phyloP scores from a whole-genome alignment of 164 flowering plant species.

The Vitis labrusca region DNA sequence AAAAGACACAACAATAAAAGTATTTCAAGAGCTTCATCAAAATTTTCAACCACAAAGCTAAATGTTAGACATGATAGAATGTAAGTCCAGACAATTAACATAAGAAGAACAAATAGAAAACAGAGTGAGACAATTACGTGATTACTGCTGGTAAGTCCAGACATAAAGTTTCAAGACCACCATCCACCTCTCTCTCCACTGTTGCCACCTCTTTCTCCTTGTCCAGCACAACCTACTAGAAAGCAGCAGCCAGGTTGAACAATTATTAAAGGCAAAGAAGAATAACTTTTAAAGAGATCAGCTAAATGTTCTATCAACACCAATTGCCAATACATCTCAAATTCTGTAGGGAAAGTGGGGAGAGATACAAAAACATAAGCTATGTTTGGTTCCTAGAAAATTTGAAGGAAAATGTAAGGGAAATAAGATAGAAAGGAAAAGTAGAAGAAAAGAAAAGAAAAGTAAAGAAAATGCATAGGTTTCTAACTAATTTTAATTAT shows the following conservation, averaged over 20 bases:
- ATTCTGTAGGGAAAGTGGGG: background rate
- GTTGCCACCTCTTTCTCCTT: slow-evolving; percentile 65
- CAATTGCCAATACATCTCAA: background rate
- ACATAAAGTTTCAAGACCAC: slow-evolving; percentile 79
- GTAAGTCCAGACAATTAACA: background rate
- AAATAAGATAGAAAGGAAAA: too few species aligned
- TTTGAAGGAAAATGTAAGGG: too few species aligned
- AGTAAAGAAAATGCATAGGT: too few species aligned
- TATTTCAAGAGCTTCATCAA: too few species aligned
- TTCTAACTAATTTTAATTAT: too few species aligned
- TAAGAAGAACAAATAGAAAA: background rate
- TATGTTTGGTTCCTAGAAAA: too few species aligned
- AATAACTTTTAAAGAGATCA: background rate
- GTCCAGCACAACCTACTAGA: slow-evolving; percentile 82
- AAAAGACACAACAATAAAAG: too few species aligned
- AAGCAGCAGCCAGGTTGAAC: slow-evolving; percentile 12
- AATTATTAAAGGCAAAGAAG: background rate
- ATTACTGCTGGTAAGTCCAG: slow-evolving; percentile 90
- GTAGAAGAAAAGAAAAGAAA: too few species aligned
- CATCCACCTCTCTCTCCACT: slow-evolving; percentile 96
- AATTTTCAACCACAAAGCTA: too few species aligned
- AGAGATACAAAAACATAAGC: background rate
- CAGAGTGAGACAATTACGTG: slow-evolving; percentile 44
- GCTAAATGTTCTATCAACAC: background rate
- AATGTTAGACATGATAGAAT: background rate